Conservation (phyloP, 2,329 filamentous ascomycete species). For the Phialophora tarda region DNA sequence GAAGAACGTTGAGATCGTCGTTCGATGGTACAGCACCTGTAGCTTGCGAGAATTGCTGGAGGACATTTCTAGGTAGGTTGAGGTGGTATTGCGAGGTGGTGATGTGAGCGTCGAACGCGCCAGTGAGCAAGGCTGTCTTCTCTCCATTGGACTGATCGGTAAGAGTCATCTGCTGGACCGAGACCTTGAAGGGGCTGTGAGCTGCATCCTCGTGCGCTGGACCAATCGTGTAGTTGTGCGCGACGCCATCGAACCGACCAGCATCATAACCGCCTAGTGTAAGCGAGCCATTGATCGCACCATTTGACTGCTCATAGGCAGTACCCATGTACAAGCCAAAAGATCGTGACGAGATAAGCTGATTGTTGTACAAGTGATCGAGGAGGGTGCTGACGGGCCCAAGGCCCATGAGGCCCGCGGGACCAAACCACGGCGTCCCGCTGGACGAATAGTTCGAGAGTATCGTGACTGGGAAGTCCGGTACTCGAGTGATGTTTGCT, state of each 20-base stretch:
- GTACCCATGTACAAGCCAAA: slow-evolving; percentile 53
- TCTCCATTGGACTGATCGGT: slow-evolving; percentile 38
- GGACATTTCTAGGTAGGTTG: slow-evolving; percentile 49
- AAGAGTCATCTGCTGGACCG: slow-evolving; percentile 49
- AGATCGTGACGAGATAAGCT: slow-evolving; percentile 48
- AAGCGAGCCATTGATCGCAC: slow-evolving; percentile 51
- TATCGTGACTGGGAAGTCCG: slow-evolving; percentile 34
- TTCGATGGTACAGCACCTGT: slow-evolving; percentile 40
- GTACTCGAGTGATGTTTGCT: slow-evolving; percentile 27
- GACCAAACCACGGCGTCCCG: slow-evolving; percentile 36
- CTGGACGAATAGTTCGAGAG: slow-evolving; percentile 35
- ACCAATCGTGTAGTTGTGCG: slow-evolving; percentile 39
- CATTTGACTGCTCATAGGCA: slow-evolving; percentile 49
- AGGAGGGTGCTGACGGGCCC: slow-evolving; percentile 50
- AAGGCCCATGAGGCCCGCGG: slow-evolving; percentile 45
- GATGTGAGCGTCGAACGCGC: slow-evolving; percentile 50
- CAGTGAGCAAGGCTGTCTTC: slow-evolving; percentile 38
- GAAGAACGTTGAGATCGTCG: slow-evolving; percentile 42
- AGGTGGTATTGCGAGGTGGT: slow-evolving; percentile 52
- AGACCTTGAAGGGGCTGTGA: slow-evolving; percentile 47
- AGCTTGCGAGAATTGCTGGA: slow-evolving; percentile 48
- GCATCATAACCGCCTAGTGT: slow-evolving; percentile 54
- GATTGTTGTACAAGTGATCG: slow-evolving; percentile 44
- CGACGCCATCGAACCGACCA: slow-evolving; percentile 48
- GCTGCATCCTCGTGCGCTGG: slow-evolving; percentile 42